Conservation (phyloP, 2,329 filamentous ascomycete genomes). For the Byssoonygena ceratinophila region DNA sequence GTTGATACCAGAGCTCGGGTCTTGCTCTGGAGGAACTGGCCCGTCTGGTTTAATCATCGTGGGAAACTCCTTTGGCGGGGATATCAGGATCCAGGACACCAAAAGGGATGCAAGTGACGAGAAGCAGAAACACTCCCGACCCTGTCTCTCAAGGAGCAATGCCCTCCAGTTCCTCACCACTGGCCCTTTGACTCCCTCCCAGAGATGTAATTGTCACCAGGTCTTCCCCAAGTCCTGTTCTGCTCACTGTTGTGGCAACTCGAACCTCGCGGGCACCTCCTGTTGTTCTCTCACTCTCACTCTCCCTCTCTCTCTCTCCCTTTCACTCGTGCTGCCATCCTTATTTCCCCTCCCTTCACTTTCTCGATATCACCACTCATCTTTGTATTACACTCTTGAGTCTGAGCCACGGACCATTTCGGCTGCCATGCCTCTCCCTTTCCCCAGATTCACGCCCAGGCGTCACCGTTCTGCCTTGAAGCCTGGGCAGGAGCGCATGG, state of each 20-base stretch:
- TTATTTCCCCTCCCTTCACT: background rate
- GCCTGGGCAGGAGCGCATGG: slow-evolving; percentile 15
- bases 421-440: slow-evolving; percentile 1
- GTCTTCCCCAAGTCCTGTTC: background rate
- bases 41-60: background rate
- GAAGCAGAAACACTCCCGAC: background rate
- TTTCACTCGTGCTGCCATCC: background rate
- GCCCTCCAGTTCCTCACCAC: background rate
- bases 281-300: background rate
- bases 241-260: background rate
- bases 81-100: slow-evolving; percentile 1
- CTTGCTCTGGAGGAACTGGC: background rate
- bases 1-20: background rate
- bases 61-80: slow-evolving; percentile 1
- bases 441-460: background rate
- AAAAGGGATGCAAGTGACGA: background rate
- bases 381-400: background rate
- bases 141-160: background rate
- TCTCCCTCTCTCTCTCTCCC: background rate
- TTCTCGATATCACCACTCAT: background rate
- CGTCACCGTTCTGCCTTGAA: slow-evolving; percentile 12
- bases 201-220: slow-evolving; percentile 1
- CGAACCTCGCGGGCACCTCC: background rate
- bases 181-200: no score
- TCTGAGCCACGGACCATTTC: background rate